Evolutionary conservation across 2,329 filamentous ascomycete genomes (phyloP), one percentile per base, ranked within the genome.

Genomic region (Botryosphaeria dothidea): DNA sequence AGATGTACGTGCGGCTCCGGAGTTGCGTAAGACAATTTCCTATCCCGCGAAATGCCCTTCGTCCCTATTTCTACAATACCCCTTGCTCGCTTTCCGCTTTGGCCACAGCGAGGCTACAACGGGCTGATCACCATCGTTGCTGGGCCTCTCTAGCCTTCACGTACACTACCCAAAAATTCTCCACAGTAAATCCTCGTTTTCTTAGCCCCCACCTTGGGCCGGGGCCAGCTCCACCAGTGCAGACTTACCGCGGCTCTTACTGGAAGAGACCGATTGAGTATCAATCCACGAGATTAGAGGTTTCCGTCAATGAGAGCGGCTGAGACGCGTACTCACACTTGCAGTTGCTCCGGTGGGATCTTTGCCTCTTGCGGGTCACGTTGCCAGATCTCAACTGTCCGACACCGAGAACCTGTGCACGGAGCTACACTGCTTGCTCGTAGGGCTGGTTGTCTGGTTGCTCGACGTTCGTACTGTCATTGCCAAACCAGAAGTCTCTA

Each of bases 231-330:
- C 31, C 36, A 29, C 23, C 52, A 27, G 5, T 7, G 19, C 29
- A 31, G n/a, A 13, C 19, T 60, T 60, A n/a, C 56, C 56, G 56
- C 56, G 56, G 56, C 41, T 46, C n/a, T 46, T 46, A 46, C 38
- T 46, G 31, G 38, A 60, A 60, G 25, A 31, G 56, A 31, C 56
- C 25, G 41, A 34, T 60, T 19, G 25, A 60, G 56, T 60, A 46
- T 8, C n/a, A 60, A 34, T 46, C 38, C 38, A 60, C 56, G 56
- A 60, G n/a, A 60, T 60, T 60, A 11, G 21, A 31, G 27, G 34
- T n/a, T 41, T 15, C 34, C 34, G 19, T 43, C 34, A 43, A 25
- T 17, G 31, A 13, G 34, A 21, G 51, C 21, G 8, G 27, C 36
- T 57, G 34, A 27, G 23, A 57, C 52, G 43, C 43, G 43, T 21